Evolutionary conservation across 139 green algal species (phyloP).

Genomic region (Chlamydomonas applanata): DNA sequence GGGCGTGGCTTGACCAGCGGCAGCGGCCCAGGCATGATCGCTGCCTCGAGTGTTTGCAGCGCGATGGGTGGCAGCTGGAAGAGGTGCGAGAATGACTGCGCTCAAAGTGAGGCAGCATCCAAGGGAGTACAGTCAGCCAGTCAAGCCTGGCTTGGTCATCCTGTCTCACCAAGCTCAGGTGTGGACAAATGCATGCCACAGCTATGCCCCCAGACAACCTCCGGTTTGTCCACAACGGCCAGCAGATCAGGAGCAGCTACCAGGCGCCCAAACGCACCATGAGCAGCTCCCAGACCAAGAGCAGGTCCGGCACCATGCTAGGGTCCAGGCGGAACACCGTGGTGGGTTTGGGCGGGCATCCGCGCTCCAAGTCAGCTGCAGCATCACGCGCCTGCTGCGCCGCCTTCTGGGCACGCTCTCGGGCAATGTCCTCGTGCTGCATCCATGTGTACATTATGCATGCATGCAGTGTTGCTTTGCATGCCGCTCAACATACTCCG

Average conservation of each 20-base stretch:
- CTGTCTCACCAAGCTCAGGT: neutral
- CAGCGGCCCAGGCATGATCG: slow-evolving; percentile 57
- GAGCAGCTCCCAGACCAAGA: slow-evolving; percentile 70
- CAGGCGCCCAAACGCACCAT: slow-evolving; percentile 36
- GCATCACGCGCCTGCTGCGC: slow-evolving; percentile 7
- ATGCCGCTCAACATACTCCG: too few relatives aligned
- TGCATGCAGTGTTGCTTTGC: too few relatives aligned
- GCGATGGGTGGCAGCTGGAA: slow-evolving; percentile 69
- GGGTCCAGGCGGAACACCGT: slow-evolving; percentile 45
- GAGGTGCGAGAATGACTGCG: slow-evolving; percentile 62
- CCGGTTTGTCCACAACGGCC: too few relatives aligned
- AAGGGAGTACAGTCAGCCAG: neutral
- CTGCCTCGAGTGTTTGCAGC: slow-evolving; percentile 69
- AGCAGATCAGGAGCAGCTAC: too few relatives aligned
- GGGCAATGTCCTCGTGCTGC: slow-evolving; percentile 3
- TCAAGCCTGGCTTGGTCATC: neutral
- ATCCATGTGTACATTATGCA: too few relatives aligned
- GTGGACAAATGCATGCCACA: too few relatives aligned
- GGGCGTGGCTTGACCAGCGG: slow-evolving; percentile 3
- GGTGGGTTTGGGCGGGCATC: slow-evolving; percentile 44
- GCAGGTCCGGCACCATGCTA: slow-evolving; percentile 54
- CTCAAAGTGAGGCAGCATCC: neutral
- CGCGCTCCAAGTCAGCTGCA: slow-evolving; percentile 45
- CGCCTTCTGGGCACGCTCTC: too few relatives aligned
- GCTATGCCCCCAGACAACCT: too few relatives aligned